Evolutionary conservation across 257 asterid species (phyloP).

Genomic region (Coffea canephora): DNA sequence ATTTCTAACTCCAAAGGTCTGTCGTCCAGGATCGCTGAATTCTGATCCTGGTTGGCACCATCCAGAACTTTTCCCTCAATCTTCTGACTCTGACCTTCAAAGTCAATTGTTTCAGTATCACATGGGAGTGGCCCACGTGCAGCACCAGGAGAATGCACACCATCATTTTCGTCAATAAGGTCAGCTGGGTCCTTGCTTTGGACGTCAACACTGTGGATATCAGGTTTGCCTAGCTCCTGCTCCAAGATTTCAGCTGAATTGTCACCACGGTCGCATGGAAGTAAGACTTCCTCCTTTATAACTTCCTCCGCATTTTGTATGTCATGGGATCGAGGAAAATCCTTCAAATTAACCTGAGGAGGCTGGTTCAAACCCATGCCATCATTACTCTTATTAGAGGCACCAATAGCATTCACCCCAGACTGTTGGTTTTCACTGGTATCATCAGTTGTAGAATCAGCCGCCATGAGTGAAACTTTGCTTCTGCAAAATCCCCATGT

Average conservation of each 20-base stretch:
- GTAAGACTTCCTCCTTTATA: background rate
- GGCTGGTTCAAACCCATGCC: background rate
- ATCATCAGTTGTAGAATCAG: background rate
- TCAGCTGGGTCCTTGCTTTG: background rate
- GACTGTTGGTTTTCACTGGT: background rate
- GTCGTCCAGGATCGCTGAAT: background rate
- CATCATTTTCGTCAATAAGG: background rate
- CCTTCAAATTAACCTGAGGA: background rate
- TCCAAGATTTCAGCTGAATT: background rate
- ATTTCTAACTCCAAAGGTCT: conserved; percentile 17
- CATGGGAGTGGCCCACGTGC: background rate
- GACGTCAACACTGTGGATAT: background rate
- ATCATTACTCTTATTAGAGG: background rate
- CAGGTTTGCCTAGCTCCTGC: background rate
- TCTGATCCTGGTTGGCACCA: background rate
- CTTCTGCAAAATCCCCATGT: background rate
- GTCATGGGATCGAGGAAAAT: background rate
- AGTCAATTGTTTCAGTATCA: background rate
- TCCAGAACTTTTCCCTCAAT: background rate
- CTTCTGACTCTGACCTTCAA: background rate
- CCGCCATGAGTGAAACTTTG: background rate
- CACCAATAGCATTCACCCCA: background rate
- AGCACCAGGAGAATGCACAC: background rate
- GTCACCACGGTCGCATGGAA: background rate
- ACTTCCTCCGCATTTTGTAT: background rate